A percentile compares a stretch with the other conserved stretches of the same genome.
Conservation (phyloP, 768 basidiomycete genomes). For the Lactarius sp. region DNA sequence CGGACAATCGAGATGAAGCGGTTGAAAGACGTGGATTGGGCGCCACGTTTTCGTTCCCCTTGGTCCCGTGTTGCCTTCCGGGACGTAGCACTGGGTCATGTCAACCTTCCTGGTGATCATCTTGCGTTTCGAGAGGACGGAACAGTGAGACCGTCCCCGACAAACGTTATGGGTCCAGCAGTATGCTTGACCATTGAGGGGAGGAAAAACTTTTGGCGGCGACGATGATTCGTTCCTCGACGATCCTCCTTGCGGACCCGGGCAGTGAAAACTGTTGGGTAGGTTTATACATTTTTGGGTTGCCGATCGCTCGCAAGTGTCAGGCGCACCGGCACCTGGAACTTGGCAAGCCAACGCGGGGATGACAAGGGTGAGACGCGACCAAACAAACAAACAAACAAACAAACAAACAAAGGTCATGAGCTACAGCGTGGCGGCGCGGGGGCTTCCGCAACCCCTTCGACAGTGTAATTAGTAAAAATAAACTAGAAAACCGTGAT, state of each 20-base stretch:
- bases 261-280: conserved; percentile 15
- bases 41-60: conserved; percentile 13
- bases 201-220: conserved; percentile 17
- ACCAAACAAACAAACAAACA: conserved; percentile 8
- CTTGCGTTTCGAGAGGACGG: not conserved
- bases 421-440: conserved; percentile 8
- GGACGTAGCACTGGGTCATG: not conserved
- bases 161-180: not conserved
- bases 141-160: not conserved
- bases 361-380: conserved; percentile 10
- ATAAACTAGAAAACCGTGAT: not conserved
- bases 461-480: conserved; percentile 3
- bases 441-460: conserved; percentile 14
- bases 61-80: conserved; percentile 13
- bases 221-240: conserved; percentile 17
- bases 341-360: conserved; percentile 15
- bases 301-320: conserved; percentile 25
- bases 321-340: conserved; percentile 20
- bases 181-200: not conserved
- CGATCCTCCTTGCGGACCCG: conserved; percentile 19
- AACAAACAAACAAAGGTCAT: conserved; percentile 9
- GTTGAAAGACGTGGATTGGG: conserved; percentile 16
- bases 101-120: conserved; percentile 1
- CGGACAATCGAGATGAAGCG: conserved; percentile 17
- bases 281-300: conserved; percentile 25